These are phyloP conservation scores for Penstemon davidsonii DNA, from an alignment of 257 asterid species.

Conservation along the genomic window DNA sequence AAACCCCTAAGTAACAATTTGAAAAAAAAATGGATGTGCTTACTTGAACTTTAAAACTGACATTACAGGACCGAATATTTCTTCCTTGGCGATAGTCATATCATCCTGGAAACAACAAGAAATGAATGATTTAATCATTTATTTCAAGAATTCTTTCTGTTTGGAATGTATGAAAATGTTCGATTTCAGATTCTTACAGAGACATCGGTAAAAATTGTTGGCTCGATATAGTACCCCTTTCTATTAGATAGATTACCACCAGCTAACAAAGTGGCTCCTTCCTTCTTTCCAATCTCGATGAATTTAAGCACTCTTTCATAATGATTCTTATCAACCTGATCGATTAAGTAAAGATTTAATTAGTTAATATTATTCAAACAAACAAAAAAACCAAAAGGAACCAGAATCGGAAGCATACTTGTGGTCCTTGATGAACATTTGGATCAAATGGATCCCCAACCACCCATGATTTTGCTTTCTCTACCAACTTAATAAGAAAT, in stretches of 20 bases:
- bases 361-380: background rate
- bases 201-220: conserved; percentile 70
- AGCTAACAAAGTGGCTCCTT: conserved; percentile 68
- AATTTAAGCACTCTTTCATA: conserved; percentile 53
- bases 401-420: conserved; percentile 34
- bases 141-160: background rate
- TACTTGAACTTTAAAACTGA: conserved; percentile 79
- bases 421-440: conserved; percentile 71
- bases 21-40: conserved; percentile 13
- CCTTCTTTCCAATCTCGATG: conserved; percentile 67
- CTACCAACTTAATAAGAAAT: conserved; percentile 47
- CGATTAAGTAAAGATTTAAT: background rate
- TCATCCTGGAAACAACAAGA: conserved; percentile 52
- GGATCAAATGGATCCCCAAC: conserved; percentile 86
- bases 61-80: conserved; percentile 87
- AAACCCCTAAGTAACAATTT: background rate
- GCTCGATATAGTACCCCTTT: conserved; percentile 77
- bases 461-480: conserved; percentile 55
- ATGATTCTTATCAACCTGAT: conserved; percentile 60
- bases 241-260: conserved; percentile 60
- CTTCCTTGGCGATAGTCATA: conserved; percentile 76
- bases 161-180: background rate
- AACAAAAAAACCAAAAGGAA: background rate
- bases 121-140: background rate
- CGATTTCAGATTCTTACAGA: conserved; percentile 34